Evolutionary conservation across 2,329 filamentous ascomycete genomes (phyloP).

Genomic region (Colletotrichum chrysophilum): DNA sequence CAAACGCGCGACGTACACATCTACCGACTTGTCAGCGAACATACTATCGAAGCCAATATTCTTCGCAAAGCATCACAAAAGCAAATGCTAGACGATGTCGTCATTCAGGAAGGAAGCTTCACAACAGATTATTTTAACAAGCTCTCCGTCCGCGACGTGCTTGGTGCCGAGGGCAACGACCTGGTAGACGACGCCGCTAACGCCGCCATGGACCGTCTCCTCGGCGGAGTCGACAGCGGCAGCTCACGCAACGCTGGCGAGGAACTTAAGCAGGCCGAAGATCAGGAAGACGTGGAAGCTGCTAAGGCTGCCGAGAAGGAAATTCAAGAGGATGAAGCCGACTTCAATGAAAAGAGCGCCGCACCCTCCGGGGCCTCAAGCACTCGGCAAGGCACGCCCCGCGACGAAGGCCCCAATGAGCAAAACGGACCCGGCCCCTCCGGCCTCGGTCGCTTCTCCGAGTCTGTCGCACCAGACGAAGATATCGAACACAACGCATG

Average conservation of each 20-base stretch:
- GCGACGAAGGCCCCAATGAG: slow-evolving; percentile 38
- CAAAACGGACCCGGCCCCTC: slow-evolving; percentile 33
- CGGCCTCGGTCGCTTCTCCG: slow-evolving; percentile 41
- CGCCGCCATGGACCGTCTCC: slow-evolving; percentile 84
- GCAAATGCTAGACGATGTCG: slow-evolving; percentile 95
- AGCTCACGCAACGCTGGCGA: slow-evolving; percentile 69
- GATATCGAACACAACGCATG: slow-evolving; percentile 63
- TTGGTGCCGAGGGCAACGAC: slow-evolving; percentile 62
- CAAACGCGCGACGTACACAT: slow-evolving; percentile 98
- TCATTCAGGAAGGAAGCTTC: slow-evolving; percentile 98
- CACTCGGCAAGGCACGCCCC: slow-evolving; percentile 56
- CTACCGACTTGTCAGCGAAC: slow-evolving; percentile 89
- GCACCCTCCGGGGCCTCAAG: slow-evolving; percentile 54
- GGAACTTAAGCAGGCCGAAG: slow-evolving; percentile 88
- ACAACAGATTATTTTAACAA: slow-evolving; percentile 96
- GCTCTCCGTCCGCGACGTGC: slow-evolving; percentile 73
- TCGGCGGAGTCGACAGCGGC: slow-evolving; percentile 68
- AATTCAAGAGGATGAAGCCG: slow-evolving; percentile 82
- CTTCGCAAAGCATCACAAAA: slow-evolving; percentile 96
- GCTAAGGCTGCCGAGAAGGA: slow-evolving; percentile 90
- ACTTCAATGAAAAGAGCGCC: slow-evolving; percentile 73
- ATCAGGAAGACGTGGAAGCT: slow-evolving; percentile 88
- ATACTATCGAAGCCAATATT: slow-evolving; percentile 98
- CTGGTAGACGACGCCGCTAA: slow-evolving; percentile 72
- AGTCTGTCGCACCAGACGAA: slow-evolving; percentile 38